Base-by-base conservation (phyloP, 441 rosid species). In the Heliophila coronopifolia region DNA sequence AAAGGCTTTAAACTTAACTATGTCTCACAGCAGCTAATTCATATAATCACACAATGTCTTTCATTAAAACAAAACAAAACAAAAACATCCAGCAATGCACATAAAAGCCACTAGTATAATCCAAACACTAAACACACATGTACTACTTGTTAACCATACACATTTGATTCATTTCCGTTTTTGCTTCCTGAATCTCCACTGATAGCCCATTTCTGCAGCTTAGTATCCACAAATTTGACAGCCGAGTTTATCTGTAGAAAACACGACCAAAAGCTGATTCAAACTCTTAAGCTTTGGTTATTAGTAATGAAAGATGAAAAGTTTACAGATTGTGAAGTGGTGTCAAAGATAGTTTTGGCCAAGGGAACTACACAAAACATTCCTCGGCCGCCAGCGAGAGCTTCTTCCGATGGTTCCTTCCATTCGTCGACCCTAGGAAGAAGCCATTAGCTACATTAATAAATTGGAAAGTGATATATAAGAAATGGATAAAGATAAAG, bases 361-460 rank as follows among this genome's bases (percentile, higher is more conserved):
- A 77, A 68, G 23, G 86, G 86, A 69, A 80, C 10, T 13, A 80
- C 44, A 54, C 81, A 80, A 59, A 77, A 75, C 86, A 80, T 80
- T 68, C 83, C 86, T 15, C 83, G 62, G 50, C 86, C 86, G 26
- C 83, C 86, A 23, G 79, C 70, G 13, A 80, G 69, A 61, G 80
- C 80, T 75, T 73, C 86, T 18, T 74, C 74, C 4, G 77, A 71
- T 10, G 83, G 86, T 48, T 80, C 71, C 44, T 65, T 80, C 86
- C 86, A 77, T 22, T 75, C 83, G 37, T 80, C 83, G 44, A 70
- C 52, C 50, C 86, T 79, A n/a, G n/a, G n/a, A n/a, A 50, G 12
- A 62, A 46, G 54, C 37, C 47, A 33, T 4, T 2, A 11, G 12
- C 4, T 22, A 13, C 9, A n/a, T n/a, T n/a, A 14, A 2, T 8